These are phyloP conservation scores for Phytopythium chamaehyphon DNA, from an alignment of 352 stramenopile genomes.

Conservation along the genomic window DNA sequence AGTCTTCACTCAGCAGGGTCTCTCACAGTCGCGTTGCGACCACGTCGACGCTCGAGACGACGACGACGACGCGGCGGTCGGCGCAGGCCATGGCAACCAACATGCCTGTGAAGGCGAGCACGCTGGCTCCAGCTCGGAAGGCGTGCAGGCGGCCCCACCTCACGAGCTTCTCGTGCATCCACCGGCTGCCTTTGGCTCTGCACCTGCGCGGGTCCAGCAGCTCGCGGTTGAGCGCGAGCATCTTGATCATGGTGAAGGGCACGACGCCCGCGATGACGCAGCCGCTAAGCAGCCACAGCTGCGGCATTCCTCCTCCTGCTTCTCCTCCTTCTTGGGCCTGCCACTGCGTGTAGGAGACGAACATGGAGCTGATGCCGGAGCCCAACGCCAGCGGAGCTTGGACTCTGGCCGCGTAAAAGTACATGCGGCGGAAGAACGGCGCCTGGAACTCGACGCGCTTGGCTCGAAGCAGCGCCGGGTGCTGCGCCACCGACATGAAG, in stretches of 20 bases:
- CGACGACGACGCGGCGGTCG: conserved; percentile 10
- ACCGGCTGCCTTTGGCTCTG: conserved; percentile 29
- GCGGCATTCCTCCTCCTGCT: conserved; percentile 23
- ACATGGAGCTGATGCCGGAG: conserved; percentile 45
- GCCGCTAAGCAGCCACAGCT: conserved; percentile 55
- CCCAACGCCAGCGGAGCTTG: conserved; percentile 53
- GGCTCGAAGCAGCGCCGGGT: conserved; percentile 64
- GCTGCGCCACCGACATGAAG: conserved; percentile 72
- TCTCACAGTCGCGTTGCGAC: not conserved
- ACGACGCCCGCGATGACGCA: conserved; percentile 51
- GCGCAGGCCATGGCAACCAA: conserved; percentile 50
- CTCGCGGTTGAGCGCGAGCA: conserved; percentile 61
- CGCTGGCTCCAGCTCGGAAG: conserved; percentile 42
- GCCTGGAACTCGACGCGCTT: conserved; percentile 50
- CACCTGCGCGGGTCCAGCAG: conserved; percentile 47
- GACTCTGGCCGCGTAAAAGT: conserved; percentile 67
- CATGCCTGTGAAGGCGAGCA: conserved; percentile 58
- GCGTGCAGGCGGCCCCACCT: conserved; percentile 56
- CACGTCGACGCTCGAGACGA: not conserved
- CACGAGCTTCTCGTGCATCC: conserved; percentile 49
- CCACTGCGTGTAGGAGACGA: conserved; percentile 39
- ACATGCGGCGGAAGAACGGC: conserved; percentile 76
- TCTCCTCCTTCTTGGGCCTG: conserved; percentile 7
- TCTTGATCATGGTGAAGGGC: conserved; percentile 62
- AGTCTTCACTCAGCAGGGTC: too few relatives aligned